A percentile compares a stretch with the other conserved stretches of the same genome.
Conservation (phyloP, 140 eudicot genomes). For the Ambrosia hybrid region DNA sequence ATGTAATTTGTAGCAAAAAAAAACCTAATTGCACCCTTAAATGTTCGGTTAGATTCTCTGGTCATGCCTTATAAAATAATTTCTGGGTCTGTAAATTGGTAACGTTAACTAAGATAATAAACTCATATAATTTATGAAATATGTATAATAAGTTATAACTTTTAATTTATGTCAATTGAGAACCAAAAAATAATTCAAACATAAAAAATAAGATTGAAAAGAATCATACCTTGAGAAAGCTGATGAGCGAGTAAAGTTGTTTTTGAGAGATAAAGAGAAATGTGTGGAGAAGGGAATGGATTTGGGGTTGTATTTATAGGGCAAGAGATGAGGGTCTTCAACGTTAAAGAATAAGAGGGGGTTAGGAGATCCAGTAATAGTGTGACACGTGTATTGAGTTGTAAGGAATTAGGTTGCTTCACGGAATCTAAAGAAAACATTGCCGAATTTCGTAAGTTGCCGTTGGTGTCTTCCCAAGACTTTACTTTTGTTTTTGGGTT, state of each 20-base stretch:
- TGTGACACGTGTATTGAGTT: background rate
- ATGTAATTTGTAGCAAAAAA: too few relatives aligned
- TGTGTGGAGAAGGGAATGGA: background rate
- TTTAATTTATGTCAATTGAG: background rate
- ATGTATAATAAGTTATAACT: background rate
- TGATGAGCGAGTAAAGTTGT: background rate
- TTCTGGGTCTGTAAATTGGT: too few relatives aligned
- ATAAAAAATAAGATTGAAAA: background rate
- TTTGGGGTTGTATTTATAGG: background rate
- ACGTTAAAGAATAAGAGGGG: background rate
- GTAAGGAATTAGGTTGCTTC: too few relatives aligned
- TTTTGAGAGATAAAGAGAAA: background rate
- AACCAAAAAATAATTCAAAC: background rate
- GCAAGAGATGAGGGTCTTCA: background rate
- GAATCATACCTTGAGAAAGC: background rate
- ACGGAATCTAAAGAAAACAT: too few relatives aligned
- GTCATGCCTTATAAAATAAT: too few relatives aligned
- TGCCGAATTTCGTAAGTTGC: too few relatives aligned
- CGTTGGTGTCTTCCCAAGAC: too few relatives aligned
- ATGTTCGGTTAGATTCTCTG: too few relatives aligned
- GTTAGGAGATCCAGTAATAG: background rate
- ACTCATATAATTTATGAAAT: too few relatives aligned
- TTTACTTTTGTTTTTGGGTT: too few relatives aligned
- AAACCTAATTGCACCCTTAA: too few relatives aligned
- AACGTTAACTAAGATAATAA: too few relatives aligned